Base-by-base conservation (phyloP, 2,329 filamentous ascomycete species). In the Alternaria conjuncta region DNA sequence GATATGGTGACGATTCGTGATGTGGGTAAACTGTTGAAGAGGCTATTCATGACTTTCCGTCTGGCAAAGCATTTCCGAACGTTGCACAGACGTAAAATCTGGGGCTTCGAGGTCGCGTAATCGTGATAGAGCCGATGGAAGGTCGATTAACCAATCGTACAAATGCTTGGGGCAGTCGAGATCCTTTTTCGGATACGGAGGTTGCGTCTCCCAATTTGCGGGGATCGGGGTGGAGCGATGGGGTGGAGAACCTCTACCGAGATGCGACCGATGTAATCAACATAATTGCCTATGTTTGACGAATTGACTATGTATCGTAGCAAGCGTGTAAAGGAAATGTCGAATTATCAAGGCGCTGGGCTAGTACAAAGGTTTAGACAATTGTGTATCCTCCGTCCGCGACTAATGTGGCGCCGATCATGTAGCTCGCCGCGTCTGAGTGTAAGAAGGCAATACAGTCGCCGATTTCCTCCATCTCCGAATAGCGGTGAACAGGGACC, bases 401-500 rank as follows among this genome's bases (percentile, higher is more conserved):
- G 57, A 91, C 87, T 65, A 93, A 81, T 65, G 91, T 90, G n/a
- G 89, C 84, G 0, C 91, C 91, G 0, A 90, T 92, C 66, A 94
- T 87, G 71, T 93, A 93, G 4, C 82, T 84, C 0, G 88, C 89
- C 73, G 93, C 91, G 26, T 92, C 89, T 63, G 89, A 91, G 2
- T 89, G 89, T 49, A 94, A 77, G 74, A 90, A 94, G 18, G 89
- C 84, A 65, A 87, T 89, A 25, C 90, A 89, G 71, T 92, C 92
- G 3, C 89, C 90, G 36, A 94, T 86, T 75, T 94, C 91, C 10
- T 84, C 82, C 1, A 88, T 85, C n/a, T 85, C 85, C 2, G 86
- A 71, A 30, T 86, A 72, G 9, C 86, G 80, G n/a, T 80, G 76
- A 50, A 87, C 66, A 0, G 86, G 84, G 5, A 84, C 70, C 62